A percentile compares a stretch with the other conserved stretches of the same genome.
Evolutionary conservation across 208 protist species (phyloP).

Genomic region (Leishmania turanica): DNA sequence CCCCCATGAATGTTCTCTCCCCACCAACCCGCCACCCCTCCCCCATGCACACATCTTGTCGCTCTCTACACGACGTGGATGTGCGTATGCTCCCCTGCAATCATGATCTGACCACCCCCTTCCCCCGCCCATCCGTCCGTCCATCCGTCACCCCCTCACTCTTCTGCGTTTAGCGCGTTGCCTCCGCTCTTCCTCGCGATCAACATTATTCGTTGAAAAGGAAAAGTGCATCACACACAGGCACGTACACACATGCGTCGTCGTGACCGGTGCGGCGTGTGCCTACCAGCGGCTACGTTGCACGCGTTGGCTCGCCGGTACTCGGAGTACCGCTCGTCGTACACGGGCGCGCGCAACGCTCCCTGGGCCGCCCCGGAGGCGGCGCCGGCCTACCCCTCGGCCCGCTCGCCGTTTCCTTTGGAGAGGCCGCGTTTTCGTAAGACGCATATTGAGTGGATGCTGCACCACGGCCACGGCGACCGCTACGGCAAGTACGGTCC

Average conservation of each 20-base stretch:
- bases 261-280: background rate
- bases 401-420: slow-evolving; percentile 54
- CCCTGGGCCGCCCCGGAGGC: slow-evolving; percentile 40
- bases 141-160: background rate
- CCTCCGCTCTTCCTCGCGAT: background rate
- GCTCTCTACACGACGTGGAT: background rate
- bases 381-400: slow-evolving; percentile 51
- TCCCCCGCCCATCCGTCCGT: background rate
- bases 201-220: background rate
- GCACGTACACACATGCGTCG: background rate
- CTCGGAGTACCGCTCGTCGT: slow-evolving; percentile 56
- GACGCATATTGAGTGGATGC: slow-evolving; percentile 87
- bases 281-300: background rate
- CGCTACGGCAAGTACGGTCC: slow-evolving; percentile 72
- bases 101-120: background rate
- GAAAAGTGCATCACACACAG: background rate
- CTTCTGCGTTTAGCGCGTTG: background rate
- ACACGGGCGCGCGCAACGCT: slow-evolving; percentile 35
- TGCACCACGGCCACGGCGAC: slow-evolving; percentile 80
- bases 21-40: background rate
- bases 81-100: background rate
- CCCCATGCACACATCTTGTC: background rate
- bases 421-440: slow-evolving; percentile 65
- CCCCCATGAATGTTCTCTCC: background rate
- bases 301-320: slow-evolving; percentile 19